phyloP scores from a whole-genome alignment of 192 early-diverging fungal genomes.

The Ambispora gerdemannii region DNA sequence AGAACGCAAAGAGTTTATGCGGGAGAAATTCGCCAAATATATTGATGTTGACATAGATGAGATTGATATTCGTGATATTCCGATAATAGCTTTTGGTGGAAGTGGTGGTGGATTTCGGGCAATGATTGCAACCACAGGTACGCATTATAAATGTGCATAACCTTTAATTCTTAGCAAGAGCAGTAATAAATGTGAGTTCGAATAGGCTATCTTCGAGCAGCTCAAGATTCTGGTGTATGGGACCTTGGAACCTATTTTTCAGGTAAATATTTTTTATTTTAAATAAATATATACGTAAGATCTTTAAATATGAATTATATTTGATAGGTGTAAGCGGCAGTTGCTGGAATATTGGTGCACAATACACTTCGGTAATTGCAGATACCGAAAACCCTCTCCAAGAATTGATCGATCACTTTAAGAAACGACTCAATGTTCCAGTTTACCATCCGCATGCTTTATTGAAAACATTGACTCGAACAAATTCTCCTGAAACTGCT shows the following conservation, averaged over 20 bases:
- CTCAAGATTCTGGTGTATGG: slow-evolving; percentile 61
- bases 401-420: slow-evolving; percentile 39
- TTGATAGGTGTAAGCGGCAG: slow-evolving; percentile 48
- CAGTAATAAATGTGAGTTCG: no score
- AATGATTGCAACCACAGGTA: slow-evolving; percentile 56
- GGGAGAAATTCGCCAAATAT: slow-evolving; percentile 66
- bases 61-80: slow-evolving; percentile 64
- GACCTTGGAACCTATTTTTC: slow-evolving; percentile 73
- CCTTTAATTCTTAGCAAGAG: no score
- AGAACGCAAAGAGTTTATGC: background rate
- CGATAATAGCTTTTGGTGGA: slow-evolving; percentile 64
- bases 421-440: slow-evolving; percentile 30
- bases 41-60: slow-evolving; percentile 61
- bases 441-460: slow-evolving; percentile 34
- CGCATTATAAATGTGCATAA: no score
- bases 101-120: slow-evolving; percentile 78
- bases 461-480: slow-evolving; percentile 30
- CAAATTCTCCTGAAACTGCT: slow-evolving; percentile 35
- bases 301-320: background rate
- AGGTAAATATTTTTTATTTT: slow-evolving; percentile 36
- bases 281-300: no score
- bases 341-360: slow-evolving; percentile 57
- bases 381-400: slow-evolving; percentile 7
- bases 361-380: background rate
- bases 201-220: slow-evolving; percentile 60